These are phyloP conservation scores for Ettlia oleoabundans DNA, from an alignment of 139 green algal genomes.

Conservation along the genomic window DNA sequence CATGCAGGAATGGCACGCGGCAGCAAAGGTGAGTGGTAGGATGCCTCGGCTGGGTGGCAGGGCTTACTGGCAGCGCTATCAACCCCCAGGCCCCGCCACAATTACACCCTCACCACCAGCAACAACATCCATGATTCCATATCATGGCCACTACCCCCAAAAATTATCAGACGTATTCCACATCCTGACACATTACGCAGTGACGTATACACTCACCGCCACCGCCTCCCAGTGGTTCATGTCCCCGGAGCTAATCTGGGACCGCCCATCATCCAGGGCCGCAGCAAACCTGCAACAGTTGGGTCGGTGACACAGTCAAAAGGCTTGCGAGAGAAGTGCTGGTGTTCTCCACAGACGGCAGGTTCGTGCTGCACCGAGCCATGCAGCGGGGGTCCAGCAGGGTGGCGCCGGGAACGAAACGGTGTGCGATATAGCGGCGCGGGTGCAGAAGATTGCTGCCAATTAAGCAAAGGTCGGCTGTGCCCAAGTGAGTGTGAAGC, in stretches of 20 bases:
- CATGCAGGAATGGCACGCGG: not conserved
- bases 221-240: not conserved
- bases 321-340: not conserved
- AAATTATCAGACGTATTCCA: not conserved
- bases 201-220: not conserved
- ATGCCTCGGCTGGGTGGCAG: not conserved
- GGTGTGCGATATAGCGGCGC: not conserved
- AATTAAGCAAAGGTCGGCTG: too few relatives aligned
- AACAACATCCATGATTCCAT: too few relatives aligned
- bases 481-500: not conserved
- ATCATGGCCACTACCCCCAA: not conserved
- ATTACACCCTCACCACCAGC: too few relatives aligned
- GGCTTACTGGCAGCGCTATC: not conserved
- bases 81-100: not conserved
- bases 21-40: not conserved
- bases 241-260: not conserved
- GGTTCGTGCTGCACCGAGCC: not conserved
- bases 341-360: not conserved
- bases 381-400: not conserved
- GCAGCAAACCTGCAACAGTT: not conserved
- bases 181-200: not conserved
- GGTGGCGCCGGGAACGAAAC: too few relatives aligned
- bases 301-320: not conserved
- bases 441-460: not conserved
- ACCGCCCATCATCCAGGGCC: conserved; percentile 12